Conservation (phyloP, 768 basidiomycete genomes). For the Leccinum rimulosum region DNA sequence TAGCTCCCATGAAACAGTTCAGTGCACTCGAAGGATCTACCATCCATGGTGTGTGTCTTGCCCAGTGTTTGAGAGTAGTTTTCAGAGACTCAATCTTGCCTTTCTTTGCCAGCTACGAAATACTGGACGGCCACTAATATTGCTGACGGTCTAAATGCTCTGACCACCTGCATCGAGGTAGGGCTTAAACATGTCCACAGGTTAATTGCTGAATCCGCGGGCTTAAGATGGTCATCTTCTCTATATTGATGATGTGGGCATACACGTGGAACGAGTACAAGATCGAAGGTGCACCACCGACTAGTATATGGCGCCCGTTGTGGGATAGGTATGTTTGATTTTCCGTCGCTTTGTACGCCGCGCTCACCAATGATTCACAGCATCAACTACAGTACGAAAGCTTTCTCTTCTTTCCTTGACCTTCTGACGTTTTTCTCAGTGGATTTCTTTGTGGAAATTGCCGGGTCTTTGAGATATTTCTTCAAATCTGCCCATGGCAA, state of each 20-base stretch:
- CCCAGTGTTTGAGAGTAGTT: neutral
- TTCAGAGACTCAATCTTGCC: neutral
- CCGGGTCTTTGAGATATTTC: slow-evolving; percentile 61
- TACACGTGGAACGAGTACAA: slow-evolving; percentile 72
- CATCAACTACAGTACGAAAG: slow-evolving; percentile 44
- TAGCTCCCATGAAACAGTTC: slow-evolving; percentile 45
- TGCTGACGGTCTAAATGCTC: slow-evolving; percentile 77
- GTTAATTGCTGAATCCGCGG: slow-evolving; percentile 2
- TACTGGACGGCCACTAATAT: slow-evolving; percentile 88
- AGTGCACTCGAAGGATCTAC: slow-evolving; percentile 61
- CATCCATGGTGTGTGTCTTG: slow-evolving; percentile 51
- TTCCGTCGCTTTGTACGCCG: neutral
- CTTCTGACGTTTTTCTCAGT: slow-evolving; percentile 33
- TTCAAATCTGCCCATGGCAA: slow-evolving; percentile 37
- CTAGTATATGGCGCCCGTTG: slow-evolving; percentile 65
- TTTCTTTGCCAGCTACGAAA: slow-evolving; percentile 47
- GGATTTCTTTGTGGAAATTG: slow-evolving; percentile 69
- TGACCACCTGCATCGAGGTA: slow-evolving; percentile 84
- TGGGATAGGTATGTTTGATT: slow-evolving; percentile 50
- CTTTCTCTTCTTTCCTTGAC: neutral
- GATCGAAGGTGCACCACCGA: slow-evolving; percentile 40
- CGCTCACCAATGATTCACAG: slow-evolving; percentile 24
- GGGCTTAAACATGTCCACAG: slow-evolving; percentile 1
- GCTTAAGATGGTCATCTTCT: slow-evolving; percentile 78
- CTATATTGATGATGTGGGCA: slow-evolving; percentile 79